Evolutionary conservation across 2,329 filamentous ascomycete genomes (phyloP), one percentile per base, ranked within the genome.

Genomic region (Chaetoscypha palmicola): DNA sequence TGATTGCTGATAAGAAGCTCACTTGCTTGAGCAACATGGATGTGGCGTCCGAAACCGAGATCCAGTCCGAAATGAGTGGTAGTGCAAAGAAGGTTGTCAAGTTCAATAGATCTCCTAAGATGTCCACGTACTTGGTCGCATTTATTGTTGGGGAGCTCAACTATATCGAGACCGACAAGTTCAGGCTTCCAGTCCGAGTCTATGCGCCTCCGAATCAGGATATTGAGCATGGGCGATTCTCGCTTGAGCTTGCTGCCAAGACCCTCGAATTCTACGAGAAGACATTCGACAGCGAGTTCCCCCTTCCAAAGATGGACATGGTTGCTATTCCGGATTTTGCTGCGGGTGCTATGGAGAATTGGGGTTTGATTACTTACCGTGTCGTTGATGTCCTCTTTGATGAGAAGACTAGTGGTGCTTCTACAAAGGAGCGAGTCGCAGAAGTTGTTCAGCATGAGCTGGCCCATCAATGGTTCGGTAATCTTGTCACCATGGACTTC

Each of bases 1-100:
- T 97, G 55, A 76, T 97, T 57, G 89, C 91, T 4, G 90, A 96
- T 66, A 86, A 94, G 70, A 73, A 87, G 59, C 68, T 94, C 68
- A 95, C 90, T 10, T 96, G 91, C 62, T 66, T 97, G 62, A 94
- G 89, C 69, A 97, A 97, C 68, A 97, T 97, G 91, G 88, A 96
- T 62, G 86, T 92, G 43, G 84, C 81, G 24, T 82, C 80, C 4
- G 86, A 94, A 69, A 79, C 79, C 31, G 79, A 87, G 45, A 72
- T 92, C 5, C 68, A 77, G 46, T 85, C 83, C 3, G 71, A 74
- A 56, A 70, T 76, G 53, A 77, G 67, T 12, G 74, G 76, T 48
- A 71, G 71, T 50, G 76, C 79, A 65, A 87, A 83, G 69, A 94
- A 94, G 71, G 81, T 84, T 3, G 87, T 96, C 54, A 90, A 82